phyloP scores from a whole-genome alignment of 2,329 filamentous ascomycete species.

The Parasarocladium wereldwijsianum region DNA sequence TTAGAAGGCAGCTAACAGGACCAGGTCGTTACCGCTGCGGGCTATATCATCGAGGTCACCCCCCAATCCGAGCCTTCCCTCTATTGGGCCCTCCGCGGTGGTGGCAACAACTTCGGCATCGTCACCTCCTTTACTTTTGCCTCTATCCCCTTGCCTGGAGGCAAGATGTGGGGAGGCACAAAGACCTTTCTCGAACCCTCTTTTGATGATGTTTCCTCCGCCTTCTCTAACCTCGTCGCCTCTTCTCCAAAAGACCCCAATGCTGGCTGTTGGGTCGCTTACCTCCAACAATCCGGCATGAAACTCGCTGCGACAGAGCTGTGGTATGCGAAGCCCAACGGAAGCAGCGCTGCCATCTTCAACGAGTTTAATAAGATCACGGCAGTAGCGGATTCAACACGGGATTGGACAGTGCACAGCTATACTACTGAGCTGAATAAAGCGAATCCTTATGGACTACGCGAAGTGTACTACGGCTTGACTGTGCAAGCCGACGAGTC shows the following conservation, averaged over 20 bases:
- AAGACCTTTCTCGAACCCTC: constrained; percentile 15
- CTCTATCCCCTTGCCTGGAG: constrained; percentile 14
- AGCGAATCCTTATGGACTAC: constrained; percentile 8
- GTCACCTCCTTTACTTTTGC: constrained; percentile 28
- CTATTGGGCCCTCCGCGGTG: constrained; percentile 21
- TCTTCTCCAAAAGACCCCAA: constrained; percentile 17
- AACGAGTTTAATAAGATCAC: constrained; percentile 18
- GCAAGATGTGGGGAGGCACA: constrained; percentile 18
- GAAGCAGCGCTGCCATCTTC: constrained; percentile 19
- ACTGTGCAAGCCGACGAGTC: constrained; percentile 8
- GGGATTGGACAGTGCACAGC: constrained; percentile 6
- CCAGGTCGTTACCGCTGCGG: constrained; percentile 27
- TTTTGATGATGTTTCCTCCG: constrained; percentile 15
- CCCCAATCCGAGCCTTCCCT: constrained; percentile 30
- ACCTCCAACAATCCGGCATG: constrained; percentile 7
- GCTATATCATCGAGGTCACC: constrained; percentile 25
- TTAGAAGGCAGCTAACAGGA: not conserved
- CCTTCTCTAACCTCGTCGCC: constrained; percentile 16
- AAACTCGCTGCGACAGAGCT: constrained; percentile 17
- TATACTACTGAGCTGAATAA: constrained; percentile 7
- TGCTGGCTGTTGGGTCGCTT: constrained; percentile 18
- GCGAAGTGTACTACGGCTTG: constrained; percentile 11
- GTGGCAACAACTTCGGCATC: constrained; percentile 20
- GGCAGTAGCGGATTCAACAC: constrained; percentile 13
- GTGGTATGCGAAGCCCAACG: constrained; percentile 21